These are phyloP conservation scores for Chrysoporthe cubensis DNA, from an alignment of 2,329 filamentous ascomycete genomes.

Conservation along the genomic window DNA sequence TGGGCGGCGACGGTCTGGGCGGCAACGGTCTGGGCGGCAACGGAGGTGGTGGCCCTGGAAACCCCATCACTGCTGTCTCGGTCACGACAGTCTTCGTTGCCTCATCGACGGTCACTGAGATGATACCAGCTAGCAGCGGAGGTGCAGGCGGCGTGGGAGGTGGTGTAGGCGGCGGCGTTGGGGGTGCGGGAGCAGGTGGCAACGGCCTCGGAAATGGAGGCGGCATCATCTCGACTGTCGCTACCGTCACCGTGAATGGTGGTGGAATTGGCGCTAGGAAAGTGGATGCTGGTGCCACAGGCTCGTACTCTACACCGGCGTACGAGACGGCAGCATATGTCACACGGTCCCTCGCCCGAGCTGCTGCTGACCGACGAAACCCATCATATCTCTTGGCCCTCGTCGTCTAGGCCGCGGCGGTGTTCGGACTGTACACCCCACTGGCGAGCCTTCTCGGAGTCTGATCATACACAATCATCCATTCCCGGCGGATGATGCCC, in stretches of 20 bases:
- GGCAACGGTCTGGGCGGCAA: slow-evolving; percentile 17
- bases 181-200: slow-evolving; percentile 15
- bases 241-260: slow-evolving; percentile 26
- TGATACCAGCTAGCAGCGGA: slow-evolving; percentile 4
- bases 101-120: slow-evolving; percentile 14
- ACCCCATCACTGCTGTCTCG: slow-evolving; percentile 6
- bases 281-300: slow-evolving; percentile 17
- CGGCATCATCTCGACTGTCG: slow-evolving; percentile 26
- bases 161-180: slow-evolving; percentile 13
- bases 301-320: slow-evolving; percentile 15
- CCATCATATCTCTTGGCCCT: slow-evolving; percentile 27
- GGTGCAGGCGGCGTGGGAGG: slow-evolving; percentile 8
- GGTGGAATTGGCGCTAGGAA: slow-evolving; percentile 27
- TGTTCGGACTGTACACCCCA: slow-evolving; percentile 27
- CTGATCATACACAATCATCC: slow-evolving; percentile 19
- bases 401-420: slow-evolving; percentile 28
- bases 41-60: slow-evolving; percentile 6
- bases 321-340: slow-evolving; percentile 26
- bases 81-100: slow-evolving; percentile 15
- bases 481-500: slow-evolving; percentile 5
- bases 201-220: slow-evolving; percentile 19
- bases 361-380: slow-evolving; percentile 21
- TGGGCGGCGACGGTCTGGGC: slow-evolving; percentile 15
- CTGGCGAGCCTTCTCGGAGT: slow-evolving; percentile 22
- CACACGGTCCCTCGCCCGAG: slow-evolving; percentile 19